Evolutionary conservation across 2,329 filamentous ascomycete genomes (phyloP).

Genomic region (Daldinia eschscholtzii): DNA sequence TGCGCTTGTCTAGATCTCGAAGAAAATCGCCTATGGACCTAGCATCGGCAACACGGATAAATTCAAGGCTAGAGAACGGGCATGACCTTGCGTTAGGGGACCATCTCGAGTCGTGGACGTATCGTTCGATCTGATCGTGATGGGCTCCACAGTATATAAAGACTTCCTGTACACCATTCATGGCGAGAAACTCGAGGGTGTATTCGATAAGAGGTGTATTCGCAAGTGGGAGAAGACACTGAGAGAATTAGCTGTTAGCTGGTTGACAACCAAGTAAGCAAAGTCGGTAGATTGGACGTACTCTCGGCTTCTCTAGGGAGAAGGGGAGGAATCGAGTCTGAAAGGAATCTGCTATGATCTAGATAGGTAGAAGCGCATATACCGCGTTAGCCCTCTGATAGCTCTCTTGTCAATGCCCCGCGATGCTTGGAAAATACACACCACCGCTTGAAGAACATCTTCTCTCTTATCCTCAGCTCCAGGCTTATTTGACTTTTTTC

Average conservation of each 20-base stretch:
- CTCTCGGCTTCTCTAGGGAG: slow-evolving; percentile 87
- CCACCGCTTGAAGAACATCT: slow-evolving; percentile 65
- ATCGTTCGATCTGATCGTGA: slow-evolving; percentile 86
- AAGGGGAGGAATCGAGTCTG: slow-evolving; percentile 93
- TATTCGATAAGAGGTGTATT: slow-evolving; percentile 98
- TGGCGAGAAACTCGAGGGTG: slow-evolving; percentile 94
- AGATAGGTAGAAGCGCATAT: slow-evolving; percentile 12
- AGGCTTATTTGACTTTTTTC: slow-evolving; percentile 66
- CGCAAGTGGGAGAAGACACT: slow-evolving; percentile 93
- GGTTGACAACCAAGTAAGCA: slow-evolving; percentile 32
- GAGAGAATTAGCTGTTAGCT: slow-evolving; percentile 35
- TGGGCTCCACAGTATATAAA: slow-evolving; percentile 93
- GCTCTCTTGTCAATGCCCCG: slow-evolving; percentile 30
- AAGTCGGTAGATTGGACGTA: slow-evolving; percentile 58
- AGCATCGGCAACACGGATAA: slow-evolving; percentile 86
- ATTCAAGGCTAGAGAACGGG: slow-evolving; percentile 83
- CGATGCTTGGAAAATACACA: slow-evolving; percentile 40
- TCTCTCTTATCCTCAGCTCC: slow-evolving; percentile 68
- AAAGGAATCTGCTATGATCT: slow-evolving; percentile 95
- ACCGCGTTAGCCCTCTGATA: slow-evolving; percentile 31
- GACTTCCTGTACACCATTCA: slow-evolving; percentile 94
- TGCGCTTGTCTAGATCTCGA: slow-evolving; percentile 89
- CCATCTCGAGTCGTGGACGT: slow-evolving; percentile 82
- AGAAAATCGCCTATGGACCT: slow-evolving; percentile 93
- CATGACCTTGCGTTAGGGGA: slow-evolving; percentile 68